These are phyloP conservation scores for Cornus florida DNA, from an alignment of 148 eudicot species.

Conservation along the genomic window DNA sequence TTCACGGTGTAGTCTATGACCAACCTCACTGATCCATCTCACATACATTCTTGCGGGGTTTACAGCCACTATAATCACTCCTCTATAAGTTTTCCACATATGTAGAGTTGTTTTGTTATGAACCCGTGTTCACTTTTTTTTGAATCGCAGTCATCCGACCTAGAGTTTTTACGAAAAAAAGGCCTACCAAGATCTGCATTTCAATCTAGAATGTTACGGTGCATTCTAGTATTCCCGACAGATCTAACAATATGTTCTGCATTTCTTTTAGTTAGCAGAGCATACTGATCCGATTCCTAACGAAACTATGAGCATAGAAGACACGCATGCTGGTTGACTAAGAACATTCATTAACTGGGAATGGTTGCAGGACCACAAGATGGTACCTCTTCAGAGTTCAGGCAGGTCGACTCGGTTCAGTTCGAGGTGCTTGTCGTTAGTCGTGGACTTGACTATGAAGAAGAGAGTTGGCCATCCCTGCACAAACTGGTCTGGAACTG, in stretches of 20 bases:
- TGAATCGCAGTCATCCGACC: constrained; percentile 69
- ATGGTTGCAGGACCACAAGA: too few relatives aligned
- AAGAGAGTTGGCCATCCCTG: too few relatives aligned
- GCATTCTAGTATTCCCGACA: constrained; percentile 38
- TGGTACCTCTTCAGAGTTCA: too few relatives aligned
- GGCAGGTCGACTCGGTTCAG: too few relatives aligned
- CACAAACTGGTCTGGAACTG: too few relatives aligned
- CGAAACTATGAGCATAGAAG: too few relatives aligned
- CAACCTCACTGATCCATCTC: constrained; percentile 29
- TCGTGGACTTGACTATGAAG: too few relatives aligned
- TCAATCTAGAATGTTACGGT: constrained; percentile 45
- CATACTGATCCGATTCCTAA: too few relatives aligned
- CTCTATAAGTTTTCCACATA: constrained; percentile 16
- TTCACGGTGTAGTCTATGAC: constrained; percentile 36
- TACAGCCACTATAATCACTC: constrained; percentile 16
- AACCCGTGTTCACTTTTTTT: constrained; percentile 19
- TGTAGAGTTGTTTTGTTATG: constrained; percentile 21
- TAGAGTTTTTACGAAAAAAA: constrained; percentile 43
- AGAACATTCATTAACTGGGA: too few relatives aligned
- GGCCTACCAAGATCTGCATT: constrained; percentile 61
- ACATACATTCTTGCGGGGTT: constrained; percentile 1
- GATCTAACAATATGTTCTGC: constrained; percentile 43
- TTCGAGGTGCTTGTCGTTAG: too few relatives aligned
- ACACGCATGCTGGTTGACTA: too few relatives aligned
- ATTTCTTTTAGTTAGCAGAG: constrained; percentile 26